Evolutionary conservation across 2,329 filamentous ascomycete genomes (phyloP).

Genomic region (Chaetomium olivaceum): DNA sequence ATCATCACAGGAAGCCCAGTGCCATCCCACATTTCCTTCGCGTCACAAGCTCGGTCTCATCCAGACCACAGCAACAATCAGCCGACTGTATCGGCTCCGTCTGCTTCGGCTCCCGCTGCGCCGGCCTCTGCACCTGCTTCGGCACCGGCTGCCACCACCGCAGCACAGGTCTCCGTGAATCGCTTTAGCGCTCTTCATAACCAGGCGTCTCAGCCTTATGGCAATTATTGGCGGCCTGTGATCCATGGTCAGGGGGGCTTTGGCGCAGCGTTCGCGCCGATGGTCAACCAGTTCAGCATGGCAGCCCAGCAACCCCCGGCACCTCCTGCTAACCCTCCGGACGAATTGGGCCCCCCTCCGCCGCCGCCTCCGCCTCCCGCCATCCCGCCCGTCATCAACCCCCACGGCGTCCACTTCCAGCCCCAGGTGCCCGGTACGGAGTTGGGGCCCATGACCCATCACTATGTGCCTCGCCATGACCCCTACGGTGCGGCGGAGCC

Average conservation of each 20-base stretch:
- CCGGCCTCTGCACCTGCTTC: neutral
- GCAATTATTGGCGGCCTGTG: neutral
- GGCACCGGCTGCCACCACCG: neutral
- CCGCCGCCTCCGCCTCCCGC: conserved; percentile 17
- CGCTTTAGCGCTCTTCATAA: neutral
- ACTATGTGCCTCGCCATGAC: conserved; percentile 58
- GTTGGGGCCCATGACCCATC: conserved; percentile 56
- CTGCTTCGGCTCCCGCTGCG: conserved; percentile 1
- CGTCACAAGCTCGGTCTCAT: conserved; percentile 4
- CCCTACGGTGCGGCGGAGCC: conserved; percentile 1
- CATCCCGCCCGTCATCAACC: conserved; percentile 19
- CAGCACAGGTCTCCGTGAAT: neutral
- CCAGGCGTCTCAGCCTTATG: neutral
- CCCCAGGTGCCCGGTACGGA: conserved; percentile 61
- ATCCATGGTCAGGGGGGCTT: neutral
- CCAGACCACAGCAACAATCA: neutral
- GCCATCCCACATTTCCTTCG: neutral
- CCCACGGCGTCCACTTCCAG: conserved; percentile 53
- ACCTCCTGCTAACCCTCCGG: conserved; percentile 17
- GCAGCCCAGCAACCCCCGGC: conserved; percentile 2
- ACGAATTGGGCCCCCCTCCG: conserved; percentile 15
- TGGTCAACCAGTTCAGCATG: neutral
- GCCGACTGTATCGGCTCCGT: neutral
- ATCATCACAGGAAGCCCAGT: conserved; percentile 11
- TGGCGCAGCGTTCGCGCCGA: neutral